Base-by-base conservation (phyloP, 2,329 filamentous ascomycete species). In the Hymenotorrendiella dingleyae region DNA sequence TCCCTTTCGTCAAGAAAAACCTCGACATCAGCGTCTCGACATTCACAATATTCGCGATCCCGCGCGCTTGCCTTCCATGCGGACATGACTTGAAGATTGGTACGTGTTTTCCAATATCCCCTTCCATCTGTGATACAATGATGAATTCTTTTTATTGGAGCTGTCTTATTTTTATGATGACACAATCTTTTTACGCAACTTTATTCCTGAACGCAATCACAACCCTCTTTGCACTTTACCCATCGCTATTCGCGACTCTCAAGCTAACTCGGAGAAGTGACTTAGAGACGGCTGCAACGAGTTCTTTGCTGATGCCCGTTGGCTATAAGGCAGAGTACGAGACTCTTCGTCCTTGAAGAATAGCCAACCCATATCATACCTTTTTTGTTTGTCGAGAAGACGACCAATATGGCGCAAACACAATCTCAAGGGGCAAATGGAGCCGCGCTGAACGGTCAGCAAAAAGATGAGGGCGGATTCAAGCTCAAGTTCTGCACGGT, bases 401-500 rank as follows among this genome's bases (percentile, higher is more conserved):
- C 4, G 17, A 20, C 21, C 33, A 30, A 14, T 17, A 43, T 56
- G 55, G 46, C 50, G 20, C 55, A 54, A 50, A 40, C 37, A 35
- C 45, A 50, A 36, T 22, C 33, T 23, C 45, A 43, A 19, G 35
- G 35, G 22, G 43, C 36, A 17, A 54, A 54, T 46, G 52, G 47
- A 11, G 40, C 41, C 40, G 44, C 43, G 12, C 41, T 49, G 14
- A 56, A 56, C 40, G 52, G 49, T 23, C 49, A 53, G 33, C 42
- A 49, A 6, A 40, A 30, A 45, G 56, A 62, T 41, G 46, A 49
- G 37, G 54, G 49, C n/a, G 78, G 74, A 40, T 95, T 82, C 74
- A 95, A 93, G 67, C 76, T 98, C 49, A 94, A 86, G 62, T 96
- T 97, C 67, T 96, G 90, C 71, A 97, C 93, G 3, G 91, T 98